Conservation (phyloP, 176 grass and related monocot species). For the Musa acuminata region DNA sequence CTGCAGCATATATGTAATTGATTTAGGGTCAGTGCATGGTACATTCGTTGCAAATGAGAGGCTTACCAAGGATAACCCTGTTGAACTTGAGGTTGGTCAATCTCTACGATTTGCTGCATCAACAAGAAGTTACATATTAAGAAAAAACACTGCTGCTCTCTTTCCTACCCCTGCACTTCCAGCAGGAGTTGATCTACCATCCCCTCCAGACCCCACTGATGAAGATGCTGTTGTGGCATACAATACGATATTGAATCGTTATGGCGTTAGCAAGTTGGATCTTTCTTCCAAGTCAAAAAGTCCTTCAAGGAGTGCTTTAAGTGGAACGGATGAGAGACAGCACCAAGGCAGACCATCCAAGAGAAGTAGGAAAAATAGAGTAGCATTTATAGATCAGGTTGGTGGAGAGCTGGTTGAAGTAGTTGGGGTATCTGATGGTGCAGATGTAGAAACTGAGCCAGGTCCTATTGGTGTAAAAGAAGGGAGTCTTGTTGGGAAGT, state of each 20-base stretch:
- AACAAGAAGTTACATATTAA: conserved; percentile 70
- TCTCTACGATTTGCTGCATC: conserved; percentile 90
- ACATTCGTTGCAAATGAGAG: conserved; percentile 98
- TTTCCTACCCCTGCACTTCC: conserved; percentile 46
- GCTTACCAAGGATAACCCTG: conserved; percentile 68
- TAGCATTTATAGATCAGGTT: conserved; percentile 77
- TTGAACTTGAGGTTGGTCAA: conserved; percentile 94
- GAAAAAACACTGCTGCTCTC: conserved; percentile 62
- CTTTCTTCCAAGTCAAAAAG: conserved; percentile 29
- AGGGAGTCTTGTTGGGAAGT: conserved; percentile 94
- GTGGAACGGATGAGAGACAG: conserved; percentile 26
- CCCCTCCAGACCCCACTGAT: conserved; percentile 82
- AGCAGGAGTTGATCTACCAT: conserved; percentile 69
- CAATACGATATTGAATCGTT: conserved; percentile 91
- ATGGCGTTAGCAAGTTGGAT: conserved; percentile 50
- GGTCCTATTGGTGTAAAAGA: conserved; percentile 91
- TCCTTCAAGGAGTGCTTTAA: conserved; percentile 18
- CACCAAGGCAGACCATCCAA: conserved; percentile 42
- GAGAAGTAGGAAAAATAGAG: conserved; percentile 55
- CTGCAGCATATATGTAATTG: conserved; percentile 78
- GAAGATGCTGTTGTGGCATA: conserved; percentile 82
- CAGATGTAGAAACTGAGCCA: conserved; percentile 81
- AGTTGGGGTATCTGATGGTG: conserved; percentile 89
- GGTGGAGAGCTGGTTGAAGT: conserved; percentile 88
- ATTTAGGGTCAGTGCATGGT: conserved; percentile 91